Evolutionary conservation across 495 filamentous ascomycete genomes (phyloP).

Genomic region (Alectoria sarmentosa): DNA sequence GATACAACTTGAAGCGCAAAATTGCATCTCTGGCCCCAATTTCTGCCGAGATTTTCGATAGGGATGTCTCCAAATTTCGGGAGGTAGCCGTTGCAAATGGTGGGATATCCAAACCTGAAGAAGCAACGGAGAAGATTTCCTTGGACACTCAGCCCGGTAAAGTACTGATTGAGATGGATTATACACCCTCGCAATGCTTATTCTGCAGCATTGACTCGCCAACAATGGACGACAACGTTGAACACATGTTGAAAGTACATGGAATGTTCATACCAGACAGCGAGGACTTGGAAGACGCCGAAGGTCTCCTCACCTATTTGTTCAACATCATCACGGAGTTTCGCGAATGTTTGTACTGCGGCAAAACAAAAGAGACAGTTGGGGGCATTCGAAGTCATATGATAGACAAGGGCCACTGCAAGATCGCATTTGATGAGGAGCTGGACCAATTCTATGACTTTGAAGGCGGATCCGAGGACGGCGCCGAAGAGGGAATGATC

Average conservation of each 20-base stretch:
- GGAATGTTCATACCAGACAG: conserved; percentile 94
- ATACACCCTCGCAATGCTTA: not conserved
- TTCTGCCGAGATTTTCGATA: conserved; percentile 83
- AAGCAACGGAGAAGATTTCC: not conserved
- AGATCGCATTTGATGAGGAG: conserved; percentile 83
- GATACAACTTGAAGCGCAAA: conserved; percentile 95
- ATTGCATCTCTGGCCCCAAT: conserved; percentile 88
- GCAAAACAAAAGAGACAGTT: conserved; percentile 62
- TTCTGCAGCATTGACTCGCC: conserved; percentile 49
- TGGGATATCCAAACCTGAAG: not conserved
- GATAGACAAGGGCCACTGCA: conserved; percentile 92
- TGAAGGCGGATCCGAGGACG: conserved; percentile 56
- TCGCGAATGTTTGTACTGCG: conserved; percentile 78
- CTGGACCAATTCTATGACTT: conserved; percentile 97
- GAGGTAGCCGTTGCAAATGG: not conserved
- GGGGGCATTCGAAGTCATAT: conserved; percentile 85
- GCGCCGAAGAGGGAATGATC: not conserved
- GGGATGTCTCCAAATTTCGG: conserved; percentile 58
- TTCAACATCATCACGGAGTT: conserved; percentile 60
- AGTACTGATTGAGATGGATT: not conserved
- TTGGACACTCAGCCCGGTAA: too few relatives aligned
- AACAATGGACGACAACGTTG: conserved; percentile 55
- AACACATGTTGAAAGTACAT: conserved; percentile 86
- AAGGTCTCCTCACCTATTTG: conserved; percentile 68
- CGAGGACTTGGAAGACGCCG: conserved; percentile 67